Evolutionary conservation across 164 flowering plant genomes (phyloP), one percentile per base, ranked within the genome.

Genomic region (Annona squamosa): DNA sequence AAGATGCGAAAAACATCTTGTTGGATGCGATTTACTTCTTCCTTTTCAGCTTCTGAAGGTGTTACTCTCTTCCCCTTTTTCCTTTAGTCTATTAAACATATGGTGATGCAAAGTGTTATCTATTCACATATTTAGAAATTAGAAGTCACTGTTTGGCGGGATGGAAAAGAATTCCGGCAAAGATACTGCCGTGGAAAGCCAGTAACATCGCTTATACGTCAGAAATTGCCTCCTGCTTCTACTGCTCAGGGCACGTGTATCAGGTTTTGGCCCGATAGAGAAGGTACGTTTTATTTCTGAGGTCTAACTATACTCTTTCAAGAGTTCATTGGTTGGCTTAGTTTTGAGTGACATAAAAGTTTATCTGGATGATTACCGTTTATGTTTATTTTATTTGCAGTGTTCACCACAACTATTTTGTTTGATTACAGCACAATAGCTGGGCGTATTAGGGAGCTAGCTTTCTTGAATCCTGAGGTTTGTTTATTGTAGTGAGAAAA

Each of bases 231-330:
- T 52, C 45, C 75, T 75, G 91, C 86, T 76, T 67, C 63, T 52
- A 85, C 74, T 71, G 83, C 80, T 81, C 81, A 79, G 70, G 99
- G 99, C 72, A 96, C 99, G 52, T 59, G 82, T 48, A 89, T 96
- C 74, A 85, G 89, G 71, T 96, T 96, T 83, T 91, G 95, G 97
- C 99, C 99, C 72, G 99, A 96, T 81, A 86, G 76, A 84, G 90
- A 90, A 85, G 91, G 99, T 96, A 4, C 65, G 73, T 75, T 56
- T 48, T 18, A 56, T 63, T 19, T 46, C 52, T 46, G 48, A 10
- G 48, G 9, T 19, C 44, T 57, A 57, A 45, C 47, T 26, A 63
- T 19, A 66, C n/a, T 45, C 46, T 76, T 48, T 3, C 41, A 67
- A 52, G 59, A 16, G 43, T 62, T 44, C 1, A 41, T 10, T 77